phyloP scores from a whole-genome alignment of 2,329 filamentous ascomycete genomes.

The Paecilomyces sp. region DNA sequence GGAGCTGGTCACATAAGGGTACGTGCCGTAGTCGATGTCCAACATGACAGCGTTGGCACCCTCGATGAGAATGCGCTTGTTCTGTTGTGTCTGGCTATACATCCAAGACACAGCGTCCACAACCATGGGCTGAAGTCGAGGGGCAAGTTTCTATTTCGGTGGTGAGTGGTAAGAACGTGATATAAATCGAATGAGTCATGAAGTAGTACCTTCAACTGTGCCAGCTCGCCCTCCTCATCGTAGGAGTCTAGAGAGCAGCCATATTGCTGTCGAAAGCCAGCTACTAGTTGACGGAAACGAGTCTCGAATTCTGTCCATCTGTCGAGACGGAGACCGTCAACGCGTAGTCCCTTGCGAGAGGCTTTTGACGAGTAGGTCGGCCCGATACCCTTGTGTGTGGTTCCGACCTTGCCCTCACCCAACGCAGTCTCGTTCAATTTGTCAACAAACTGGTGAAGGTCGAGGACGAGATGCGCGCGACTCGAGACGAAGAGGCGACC shows the following conservation, averaged over 20 bases:
- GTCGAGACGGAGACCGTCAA: constrained; percentile 54
- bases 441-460: constrained; percentile 39
- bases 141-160: constrained; percentile 36
- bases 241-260: not conserved
- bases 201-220: constrained; percentile 13
- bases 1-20: constrained; percentile 44
- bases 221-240: constrained; percentile 20
- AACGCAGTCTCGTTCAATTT: constrained; percentile 39
- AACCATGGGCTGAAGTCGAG: constrained; percentile 31
- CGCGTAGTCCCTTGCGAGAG: constrained; percentile 50
- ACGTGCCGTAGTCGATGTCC: constrained; percentile 48
- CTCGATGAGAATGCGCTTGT: constrained; percentile 48
- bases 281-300: constrained; percentile 46
- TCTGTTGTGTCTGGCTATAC: constrained; percentile 48
- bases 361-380: constrained; percentile 60
- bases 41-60: constrained; percentile 59
- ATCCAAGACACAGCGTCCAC: constrained; percentile 44
- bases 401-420: constrained; percentile 41
- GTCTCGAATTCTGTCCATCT: constrained; percentile 43
- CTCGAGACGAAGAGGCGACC: constrained; percentile 40
- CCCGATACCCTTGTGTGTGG: constrained; percentile 45
- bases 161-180: not conserved
- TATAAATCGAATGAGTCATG: not conserved
- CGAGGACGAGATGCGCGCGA: constrained; percentile 39
- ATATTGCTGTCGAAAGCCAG: constrained; percentile 7